These are phyloP conservation scores for Picochlorum sp. DNA, from an alignment of 139 green algal genomes.

Conservation along the genomic window DNA sequence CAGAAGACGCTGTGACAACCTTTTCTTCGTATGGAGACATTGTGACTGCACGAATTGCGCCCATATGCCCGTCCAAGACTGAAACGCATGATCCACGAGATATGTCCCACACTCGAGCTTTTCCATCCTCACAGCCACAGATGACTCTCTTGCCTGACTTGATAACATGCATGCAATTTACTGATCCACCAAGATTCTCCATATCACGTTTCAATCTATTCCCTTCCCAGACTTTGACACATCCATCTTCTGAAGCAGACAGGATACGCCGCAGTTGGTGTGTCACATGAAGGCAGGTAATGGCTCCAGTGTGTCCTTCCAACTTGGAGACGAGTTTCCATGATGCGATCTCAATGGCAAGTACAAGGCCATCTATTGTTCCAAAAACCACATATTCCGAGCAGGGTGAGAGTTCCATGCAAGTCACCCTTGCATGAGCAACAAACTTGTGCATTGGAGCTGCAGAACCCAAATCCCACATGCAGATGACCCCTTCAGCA, in stretches of 20 bases:
- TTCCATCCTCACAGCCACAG: conserved; percentile 50
- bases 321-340: conserved; percentile 37
- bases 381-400: conserved; percentile 31
- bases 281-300: conserved; percentile 51
- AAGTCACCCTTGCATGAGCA: conserved; percentile 14
- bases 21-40: conserved; percentile 29
- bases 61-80: conserved; percentile 29
- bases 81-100: conserved; percentile 23
- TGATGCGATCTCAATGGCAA: conserved; percentile 48
- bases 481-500: conserved; percentile 42
- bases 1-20: conserved; percentile 40
- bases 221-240: conserved; percentile 62
- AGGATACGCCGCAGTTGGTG: conserved; percentile 27
- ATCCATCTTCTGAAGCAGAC: conserved; percentile 53
- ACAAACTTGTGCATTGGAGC: conserved; percentile 11
- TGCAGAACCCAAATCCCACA: conserved; percentile 52
- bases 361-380: conserved; percentile 37
- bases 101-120: conserved; percentile 47
- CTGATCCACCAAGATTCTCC: too few relatives aligned
- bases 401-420: conserved; percentile 37
- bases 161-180: too few relatives aligned
- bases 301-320: conserved; percentile 50
- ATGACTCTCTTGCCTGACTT: conserved; percentile 25
- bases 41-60: conserved; percentile 49
- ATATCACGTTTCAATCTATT: too few relatives aligned